Evolutionary conservation across 306 rosid genomes (phyloP).

Genomic region (Oxytropis ochrocephala): DNA sequence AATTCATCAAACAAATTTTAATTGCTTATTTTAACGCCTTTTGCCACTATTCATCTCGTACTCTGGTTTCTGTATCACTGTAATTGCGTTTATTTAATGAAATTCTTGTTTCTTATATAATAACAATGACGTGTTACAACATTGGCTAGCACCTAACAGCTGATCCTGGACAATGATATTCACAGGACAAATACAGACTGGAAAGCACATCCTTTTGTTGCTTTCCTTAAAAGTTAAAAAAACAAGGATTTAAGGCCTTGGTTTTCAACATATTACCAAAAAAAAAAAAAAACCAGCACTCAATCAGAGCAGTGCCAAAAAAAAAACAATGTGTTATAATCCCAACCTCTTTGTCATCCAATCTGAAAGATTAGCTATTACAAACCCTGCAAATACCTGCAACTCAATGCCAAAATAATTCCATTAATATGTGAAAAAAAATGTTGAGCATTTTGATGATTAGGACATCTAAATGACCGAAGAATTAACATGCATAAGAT

Average conservation of each 20-base stretch:
- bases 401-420: slow-evolving; percentile 21
- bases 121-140: no score
- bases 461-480: background rate
- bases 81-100: background rate
- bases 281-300: background rate
- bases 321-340: slow-evolving; percentile 40
- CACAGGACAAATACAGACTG: slow-evolving; percentile 23
- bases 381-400: slow-evolving; percentile 95
- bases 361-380: slow-evolving; percentile 82
- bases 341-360: slow-evolving; percentile 60
- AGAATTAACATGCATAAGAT: background rate
- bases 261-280: background rate
- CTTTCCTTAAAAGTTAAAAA: slow-evolving; percentile 21
- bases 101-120: background rate
- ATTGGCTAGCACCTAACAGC: no score
- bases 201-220: slow-evolving; percentile 18
- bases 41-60: background rate
- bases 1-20: background rate
- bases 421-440: background rate
- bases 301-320: slow-evolving; percentile 12
- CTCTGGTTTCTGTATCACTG: background rate
- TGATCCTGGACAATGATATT: slow-evolving; percentile 31
- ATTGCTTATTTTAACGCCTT: no score
- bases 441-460: background rate
- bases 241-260: background rate